A percentile compares a stretch with the other conserved stretches of the same genome.
Evolutionary conservation across 805 yeast species (phyloP).

Genomic region (Diddensiella caesifluorescens): DNA sequence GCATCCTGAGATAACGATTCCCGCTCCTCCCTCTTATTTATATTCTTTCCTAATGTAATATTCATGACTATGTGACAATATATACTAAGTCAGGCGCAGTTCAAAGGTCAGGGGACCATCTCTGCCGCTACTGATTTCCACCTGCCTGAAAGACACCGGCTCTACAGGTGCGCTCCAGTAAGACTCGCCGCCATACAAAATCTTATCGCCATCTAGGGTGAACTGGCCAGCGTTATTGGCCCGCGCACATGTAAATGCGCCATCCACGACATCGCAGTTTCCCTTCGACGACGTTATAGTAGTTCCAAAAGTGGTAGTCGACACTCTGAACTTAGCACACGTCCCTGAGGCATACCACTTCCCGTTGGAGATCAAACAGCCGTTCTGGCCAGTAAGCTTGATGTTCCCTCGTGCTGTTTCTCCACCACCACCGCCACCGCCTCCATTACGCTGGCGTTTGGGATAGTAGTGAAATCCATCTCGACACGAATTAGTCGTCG

Average conservation of each 20-base stretch:
- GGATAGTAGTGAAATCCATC: slow-evolving; percentile 70
- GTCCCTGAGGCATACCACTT: slow-evolving; percentile 70
- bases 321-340: slow-evolving; percentile 69
- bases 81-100: slow-evolving; percentile 27
- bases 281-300: slow-evolving; percentile 68
- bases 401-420: slow-evolving; percentile 42
- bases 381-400: slow-evolving; percentile 46
- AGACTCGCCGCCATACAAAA: slow-evolving; percentile 58
- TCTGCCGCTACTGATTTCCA: slow-evolving; percentile 43
- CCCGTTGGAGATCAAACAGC: slow-evolving; percentile 83
- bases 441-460: slow-evolving; percentile 41
- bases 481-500: slow-evolving; percentile 58
- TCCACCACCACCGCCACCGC: slow-evolving; percentile 27
- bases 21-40: slow-evolving; percentile 2
- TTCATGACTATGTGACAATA: no score
- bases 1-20: neutral
- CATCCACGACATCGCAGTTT: slow-evolving; percentile 47
- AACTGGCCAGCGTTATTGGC: slow-evolving; percentile 49
- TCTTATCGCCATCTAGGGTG: slow-evolving; percentile 41
- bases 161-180: slow-evolving; percentile 52
- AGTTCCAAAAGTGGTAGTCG: slow-evolving; percentile 67
- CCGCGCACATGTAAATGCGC: slow-evolving; percentile 33
- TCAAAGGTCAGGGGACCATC: slow-evolving; percentile 37
- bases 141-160: slow-evolving; percentile 45
- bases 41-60: neutral